Evolutionary conservation across 768 basidiomycete species (phyloP), one percentile per base, ranked within the genome.

Genomic region (Xerocomellus amylosporus): DNA sequence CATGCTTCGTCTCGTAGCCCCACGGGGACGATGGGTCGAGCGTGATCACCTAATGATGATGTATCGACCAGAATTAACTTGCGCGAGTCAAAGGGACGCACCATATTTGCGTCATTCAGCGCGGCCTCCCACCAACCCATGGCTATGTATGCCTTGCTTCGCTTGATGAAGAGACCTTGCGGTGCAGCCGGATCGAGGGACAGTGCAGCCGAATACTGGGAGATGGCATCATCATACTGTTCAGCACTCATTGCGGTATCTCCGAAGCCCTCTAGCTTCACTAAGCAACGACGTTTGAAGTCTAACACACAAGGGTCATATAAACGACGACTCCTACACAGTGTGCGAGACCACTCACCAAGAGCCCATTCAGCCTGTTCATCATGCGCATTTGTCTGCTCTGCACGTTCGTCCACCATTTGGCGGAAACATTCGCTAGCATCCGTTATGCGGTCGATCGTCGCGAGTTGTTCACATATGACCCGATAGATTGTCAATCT

Each of bases 1-100:
- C 46, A 47, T 44, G 24, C n/a, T 46, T 58, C 15, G 28, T 37
- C 26, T 47, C 41, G 6, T 56, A 56, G 5, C 54, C 57, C 7
- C 8, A 39, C 4, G 40, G 40, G 20, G 40, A 56, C 12, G 36
- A 56, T 3, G 46, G 46, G 2, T 58, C 46, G 2, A 43, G 54
- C 22, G 15, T 15, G 13, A 58, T 56, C 5, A 13, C 57, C 57
- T 58, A 5, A 3, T 19, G 2, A 9, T 26, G 9, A 1, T 28
- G n/a, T n/a, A n/a, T n/a, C n/a, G n/a, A n/a, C n/a, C n/a, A n/a
- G n/a, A n/a, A n/a, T n/a, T n/a, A n/a, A n/a, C 15, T 24, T 13
- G 31, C 5, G 2, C 31, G 8, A 9, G 31, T 6, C 31, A 33
- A 33, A 13, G 13, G 31, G 8, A n/a, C n/a, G 31, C 8, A 58